Evolutionary conservation across 75 land plant genomes (phyloP).

Genomic region (Ceratopteris richardii): DNA sequence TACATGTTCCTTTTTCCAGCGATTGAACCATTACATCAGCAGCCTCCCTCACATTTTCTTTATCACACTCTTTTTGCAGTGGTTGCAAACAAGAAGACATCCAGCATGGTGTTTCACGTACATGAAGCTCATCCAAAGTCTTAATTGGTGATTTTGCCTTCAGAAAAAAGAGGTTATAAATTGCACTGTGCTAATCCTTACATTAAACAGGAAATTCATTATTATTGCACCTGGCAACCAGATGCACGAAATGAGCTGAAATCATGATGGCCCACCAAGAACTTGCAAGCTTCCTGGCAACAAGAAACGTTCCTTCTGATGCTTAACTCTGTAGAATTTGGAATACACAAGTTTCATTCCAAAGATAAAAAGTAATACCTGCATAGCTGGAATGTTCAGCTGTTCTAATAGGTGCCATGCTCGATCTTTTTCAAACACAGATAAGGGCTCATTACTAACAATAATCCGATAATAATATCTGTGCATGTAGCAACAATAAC

Average conservation of each 20-base stretch:
- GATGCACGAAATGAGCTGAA: constrained; percentile 93
- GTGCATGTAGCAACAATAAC: too few relatives aligned
- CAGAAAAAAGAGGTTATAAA: too few relatives aligned
- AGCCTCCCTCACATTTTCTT: not conserved
- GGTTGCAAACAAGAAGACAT: constrained; percentile 30
- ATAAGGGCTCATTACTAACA: constrained; percentile 55
- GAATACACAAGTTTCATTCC: too few relatives aligned
- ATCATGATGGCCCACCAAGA: constrained; percentile 78
- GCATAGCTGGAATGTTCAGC: constrained; percentile 58
- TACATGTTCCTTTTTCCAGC: too few relatives aligned
- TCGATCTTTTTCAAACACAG: constrained; percentile 74
- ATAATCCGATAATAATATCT: constrained; percentile 85
- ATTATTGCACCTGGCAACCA: constrained; percentile 77
- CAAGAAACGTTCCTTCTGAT: not conserved
- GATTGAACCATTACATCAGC: not conserved
- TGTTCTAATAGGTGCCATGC: constrained; percentile 84
- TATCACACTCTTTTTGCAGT: too few relatives aligned
- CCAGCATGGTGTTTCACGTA: constrained; percentile 48
- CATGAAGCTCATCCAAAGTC: constrained; percentile 67
- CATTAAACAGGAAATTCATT: too few relatives aligned
- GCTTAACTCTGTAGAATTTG: too few relatives aligned
- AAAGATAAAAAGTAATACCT: constrained; percentile 34
- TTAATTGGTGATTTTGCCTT: constrained; percentile 86
- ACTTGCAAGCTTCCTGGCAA: constrained; percentile 67
- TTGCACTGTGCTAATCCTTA: too few relatives aligned